These are phyloP conservation scores for Sugiyamaella pinicola DNA, from an alignment of 1,139 yeast genomes.

Conservation along the genomic window DNA sequence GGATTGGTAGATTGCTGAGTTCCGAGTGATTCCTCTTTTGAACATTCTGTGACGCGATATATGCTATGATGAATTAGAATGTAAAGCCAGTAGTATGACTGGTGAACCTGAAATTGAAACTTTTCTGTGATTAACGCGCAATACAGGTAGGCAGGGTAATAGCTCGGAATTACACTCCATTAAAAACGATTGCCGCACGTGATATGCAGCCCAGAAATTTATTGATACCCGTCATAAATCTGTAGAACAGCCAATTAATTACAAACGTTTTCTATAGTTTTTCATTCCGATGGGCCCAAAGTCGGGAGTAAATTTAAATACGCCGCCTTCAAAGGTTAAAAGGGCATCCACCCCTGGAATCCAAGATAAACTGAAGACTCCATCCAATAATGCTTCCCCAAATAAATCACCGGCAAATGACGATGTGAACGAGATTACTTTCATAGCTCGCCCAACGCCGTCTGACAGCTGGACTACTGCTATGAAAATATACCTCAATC, in stretches of 20 bases:
- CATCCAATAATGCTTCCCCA: slow-evolving; percentile 3
- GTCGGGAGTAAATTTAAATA: slow-evolving; percentile 25
- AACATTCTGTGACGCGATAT: neutral
- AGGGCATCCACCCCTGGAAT: slow-evolving; percentile 17
- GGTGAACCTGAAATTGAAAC: no score
- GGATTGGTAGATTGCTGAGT: neutral
- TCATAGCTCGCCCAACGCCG: slow-evolving; percentile 60
- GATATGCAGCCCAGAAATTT: no score
- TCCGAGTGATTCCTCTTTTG: neutral
- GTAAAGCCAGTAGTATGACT: no score
- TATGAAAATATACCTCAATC: slow-evolving; percentile 52
- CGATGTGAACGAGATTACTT: slow-evolving; percentile 11
- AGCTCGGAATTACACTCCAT: no score
- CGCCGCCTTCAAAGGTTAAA: slow-evolving; percentile 28
- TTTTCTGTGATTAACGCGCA: neutral
- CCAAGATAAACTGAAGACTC: slow-evolving; percentile 11
- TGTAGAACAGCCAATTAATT: neutral
- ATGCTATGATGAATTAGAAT: no score
- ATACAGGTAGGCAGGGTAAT: no score
- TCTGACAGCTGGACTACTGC: slow-evolving; percentile 39
- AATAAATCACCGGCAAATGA: slow-evolving; percentile 18
- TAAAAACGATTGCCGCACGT: no score
- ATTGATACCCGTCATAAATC: no score
- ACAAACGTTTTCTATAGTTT: neutral
- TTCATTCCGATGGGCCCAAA: slow-evolving; percentile 16